Percentiles rank a stretch among this genome's conserved stretches.
Conservation (phyloP, 163 green algal genomes). For the Prototheca wickerhamii region DNA sequence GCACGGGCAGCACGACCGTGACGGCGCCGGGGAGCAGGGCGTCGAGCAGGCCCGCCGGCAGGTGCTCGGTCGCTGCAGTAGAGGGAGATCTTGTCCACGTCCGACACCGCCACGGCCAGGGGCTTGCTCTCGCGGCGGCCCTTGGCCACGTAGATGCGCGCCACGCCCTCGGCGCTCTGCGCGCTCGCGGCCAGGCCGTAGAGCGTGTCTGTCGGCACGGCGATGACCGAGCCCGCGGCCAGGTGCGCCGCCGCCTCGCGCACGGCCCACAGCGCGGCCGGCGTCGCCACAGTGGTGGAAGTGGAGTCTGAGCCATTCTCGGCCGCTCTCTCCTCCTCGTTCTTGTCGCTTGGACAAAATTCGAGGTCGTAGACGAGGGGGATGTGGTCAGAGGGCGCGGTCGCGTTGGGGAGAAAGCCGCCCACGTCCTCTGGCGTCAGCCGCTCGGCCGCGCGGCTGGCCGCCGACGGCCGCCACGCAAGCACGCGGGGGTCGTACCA, state of each 20-base stretch:
- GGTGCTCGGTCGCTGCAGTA: conserved; percentile 31
- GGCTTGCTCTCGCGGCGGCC: conserved; percentile 24
- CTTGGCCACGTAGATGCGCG: conserved; percentile 55
- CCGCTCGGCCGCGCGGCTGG: conserved; percentile 18
- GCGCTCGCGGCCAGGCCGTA: conserved; percentile 57
- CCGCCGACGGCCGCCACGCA: no score
- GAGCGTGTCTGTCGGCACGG: conserved; percentile 62
- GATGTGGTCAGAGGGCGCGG: conserved; percentile 80
- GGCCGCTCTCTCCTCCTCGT: background rate
- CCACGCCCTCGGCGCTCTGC: conserved; percentile 27
- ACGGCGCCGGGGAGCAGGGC: conserved; percentile 63
- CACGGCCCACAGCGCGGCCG: conserved; percentile 23
- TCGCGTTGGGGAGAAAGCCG: conserved; percentile 56
- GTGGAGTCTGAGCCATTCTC: background rate
- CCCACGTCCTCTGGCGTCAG: conserved; percentile 47
- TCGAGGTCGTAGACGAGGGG: conserved; percentile 49
- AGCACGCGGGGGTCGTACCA: conserved; percentile 50
- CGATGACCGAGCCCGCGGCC: conserved; percentile 20
- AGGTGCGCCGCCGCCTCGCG: conserved; percentile 23
- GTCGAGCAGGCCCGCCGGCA: conserved; percentile 52
- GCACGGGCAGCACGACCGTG: conserved; percentile 52
- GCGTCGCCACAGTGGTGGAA: conserved; percentile 2
- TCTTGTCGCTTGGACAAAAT: background rate
- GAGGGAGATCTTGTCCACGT: conserved; percentile 31
- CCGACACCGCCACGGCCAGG: conserved; percentile 44